Evolutionary conservation across 2,329 filamentous ascomycete genomes (phyloP).

Genomic region (Apiospora rasikravindrae): DNA sequence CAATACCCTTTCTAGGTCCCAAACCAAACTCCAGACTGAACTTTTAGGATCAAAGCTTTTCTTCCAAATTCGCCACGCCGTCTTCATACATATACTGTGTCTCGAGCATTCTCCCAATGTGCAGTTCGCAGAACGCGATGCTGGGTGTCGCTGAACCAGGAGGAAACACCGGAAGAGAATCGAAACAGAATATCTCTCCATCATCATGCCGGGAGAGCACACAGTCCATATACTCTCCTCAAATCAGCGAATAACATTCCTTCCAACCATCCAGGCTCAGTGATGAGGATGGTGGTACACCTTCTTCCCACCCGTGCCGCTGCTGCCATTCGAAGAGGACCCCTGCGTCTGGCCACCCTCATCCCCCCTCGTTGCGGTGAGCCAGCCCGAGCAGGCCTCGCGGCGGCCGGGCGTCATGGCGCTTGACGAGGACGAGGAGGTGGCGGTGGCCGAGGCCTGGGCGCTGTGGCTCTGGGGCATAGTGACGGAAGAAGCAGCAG

Average conservation of each 20-base stretch:
- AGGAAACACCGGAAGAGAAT: not conserved
- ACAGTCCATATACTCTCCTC: not conserved
- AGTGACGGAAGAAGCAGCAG: not conserved
- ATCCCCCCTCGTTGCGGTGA: not conserved
- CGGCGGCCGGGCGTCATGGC: not conserved
- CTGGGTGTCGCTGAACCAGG: not conserved
- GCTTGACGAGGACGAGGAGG: not conserved
- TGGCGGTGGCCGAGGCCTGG: not conserved
- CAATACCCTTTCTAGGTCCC: not conserved
- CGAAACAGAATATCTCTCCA: not conserved
- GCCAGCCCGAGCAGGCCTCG: slow-evolving; percentile 6
- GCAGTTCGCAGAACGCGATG: not conserved
- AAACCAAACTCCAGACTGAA: not conserved
- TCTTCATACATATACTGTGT: not conserved
- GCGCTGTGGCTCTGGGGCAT: not conserved
- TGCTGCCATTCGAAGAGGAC: not conserved
- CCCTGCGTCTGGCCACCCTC: not conserved
- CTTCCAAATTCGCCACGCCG: not conserved
- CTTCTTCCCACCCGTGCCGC: not conserved
- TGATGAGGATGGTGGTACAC: not conserved
- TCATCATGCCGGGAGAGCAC: not conserved
- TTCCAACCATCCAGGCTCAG: not conserved
- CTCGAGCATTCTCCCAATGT: not conserved
- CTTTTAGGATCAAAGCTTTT: not conserved
- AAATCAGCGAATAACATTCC: too few relatives aligned